Conservation (phyloP, 2,329 filamentous ascomycete species). For the Berkeleyomyces basicola region DNA sequence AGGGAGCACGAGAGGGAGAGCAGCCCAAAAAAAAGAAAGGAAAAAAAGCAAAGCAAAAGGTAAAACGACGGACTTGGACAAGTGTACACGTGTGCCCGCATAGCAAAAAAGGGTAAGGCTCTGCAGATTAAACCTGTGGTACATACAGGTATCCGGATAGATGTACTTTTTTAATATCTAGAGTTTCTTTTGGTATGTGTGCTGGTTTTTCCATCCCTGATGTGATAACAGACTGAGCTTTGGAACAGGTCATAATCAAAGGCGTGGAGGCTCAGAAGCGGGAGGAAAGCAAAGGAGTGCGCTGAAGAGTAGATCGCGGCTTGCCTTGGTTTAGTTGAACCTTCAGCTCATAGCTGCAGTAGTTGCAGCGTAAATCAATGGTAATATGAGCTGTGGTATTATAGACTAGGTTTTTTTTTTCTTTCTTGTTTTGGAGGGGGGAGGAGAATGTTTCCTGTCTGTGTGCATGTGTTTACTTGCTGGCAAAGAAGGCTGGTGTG, state of each 20-base stretch:
- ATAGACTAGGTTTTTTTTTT: background rate
- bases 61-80: background rate
- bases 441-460: background rate
- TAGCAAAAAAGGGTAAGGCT: no score
- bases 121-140: no score
- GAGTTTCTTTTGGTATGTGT: background rate
- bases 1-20: background rate
- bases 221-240: background rate
- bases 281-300: background rate
- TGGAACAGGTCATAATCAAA: background rate
- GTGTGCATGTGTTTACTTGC: background rate
- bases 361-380: background rate
- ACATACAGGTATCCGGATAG: no score
- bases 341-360: background rate
- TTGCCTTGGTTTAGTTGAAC: background rate
- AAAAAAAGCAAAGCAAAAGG: background rate
- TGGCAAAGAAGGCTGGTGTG: background rate
- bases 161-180: no score
- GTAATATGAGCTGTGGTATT: background rate
- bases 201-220: background rate
- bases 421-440: background rate
- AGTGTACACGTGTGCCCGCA: no score
- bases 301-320: background rate
- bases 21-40: background rate
- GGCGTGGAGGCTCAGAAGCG: background rate